phyloP scores from a whole-genome alignment of 1,284 basidiomycete species.

The Tilletia horrida region DNA sequence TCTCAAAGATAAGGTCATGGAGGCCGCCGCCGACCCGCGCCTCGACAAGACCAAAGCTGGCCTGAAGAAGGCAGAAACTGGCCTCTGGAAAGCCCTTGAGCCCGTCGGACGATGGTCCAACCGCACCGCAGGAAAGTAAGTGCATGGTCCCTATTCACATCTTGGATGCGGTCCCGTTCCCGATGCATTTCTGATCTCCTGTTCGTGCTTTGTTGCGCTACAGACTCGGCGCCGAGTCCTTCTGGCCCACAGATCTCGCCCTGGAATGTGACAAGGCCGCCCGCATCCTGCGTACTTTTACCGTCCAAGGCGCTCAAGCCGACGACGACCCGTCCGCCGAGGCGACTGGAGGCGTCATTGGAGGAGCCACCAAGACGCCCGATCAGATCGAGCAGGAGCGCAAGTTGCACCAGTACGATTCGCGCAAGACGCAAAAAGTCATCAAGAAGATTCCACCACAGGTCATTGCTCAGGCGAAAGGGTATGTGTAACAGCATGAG shows the following conservation, averaged over 20 bases:
- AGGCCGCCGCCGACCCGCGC: conserved; percentile 5
- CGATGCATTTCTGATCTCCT: no score
- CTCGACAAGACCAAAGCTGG: conserved; percentile 18
- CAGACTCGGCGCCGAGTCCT: conserved; percentile 45
- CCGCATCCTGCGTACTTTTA: conserved; percentile 47
- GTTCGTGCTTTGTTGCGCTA: conserved; percentile 31
- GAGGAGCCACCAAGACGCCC: conserved; percentile 26
- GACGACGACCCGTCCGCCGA: conserved; percentile 24
- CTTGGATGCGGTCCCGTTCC: neutral
- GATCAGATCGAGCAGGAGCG: conserved; percentile 1
- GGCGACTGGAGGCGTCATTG: conserved; percentile 21
- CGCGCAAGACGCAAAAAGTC: conserved; percentile 50
- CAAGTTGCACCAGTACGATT: conserved; percentile 42
- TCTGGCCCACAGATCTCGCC: conserved; percentile 45
- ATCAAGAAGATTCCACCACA: conserved; percentile 51
- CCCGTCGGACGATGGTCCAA: conserved; percentile 14
- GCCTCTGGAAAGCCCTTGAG: conserved; percentile 24
- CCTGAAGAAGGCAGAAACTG: conserved; percentile 28
- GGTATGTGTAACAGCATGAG: neutral
- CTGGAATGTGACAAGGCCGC: conserved; percentile 50
- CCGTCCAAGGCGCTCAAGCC: conserved; percentile 34
- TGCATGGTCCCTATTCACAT: neutral
- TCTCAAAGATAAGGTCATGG: conserved; percentile 1
- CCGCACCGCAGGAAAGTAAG: conserved; percentile 6
- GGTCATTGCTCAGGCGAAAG: conserved; percentile 25